phyloP scores from a whole-genome alignment of 2,329 filamentous ascomycete genomes.

The Cryphonectria radicalis region DNA sequence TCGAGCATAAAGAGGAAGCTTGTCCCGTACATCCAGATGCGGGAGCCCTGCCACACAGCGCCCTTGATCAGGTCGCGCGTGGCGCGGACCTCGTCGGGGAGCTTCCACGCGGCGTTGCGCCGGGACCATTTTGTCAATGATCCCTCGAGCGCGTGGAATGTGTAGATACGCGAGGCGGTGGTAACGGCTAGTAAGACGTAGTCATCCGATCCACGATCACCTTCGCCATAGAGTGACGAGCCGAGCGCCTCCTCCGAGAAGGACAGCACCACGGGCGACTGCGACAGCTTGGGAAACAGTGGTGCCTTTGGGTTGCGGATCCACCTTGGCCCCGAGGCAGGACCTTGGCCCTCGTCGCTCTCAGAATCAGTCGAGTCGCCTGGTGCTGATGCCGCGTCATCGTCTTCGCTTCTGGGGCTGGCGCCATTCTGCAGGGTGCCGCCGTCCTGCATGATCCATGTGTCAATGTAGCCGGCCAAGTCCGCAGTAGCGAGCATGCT shows the following conservation, averaged over 20 bases:
- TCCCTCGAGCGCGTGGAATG: conserved; percentile 80
- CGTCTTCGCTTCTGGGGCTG: conserved; percentile 38
- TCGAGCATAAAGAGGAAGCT: conserved; percentile 94
- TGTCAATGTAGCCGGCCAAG: conserved; percentile 83
- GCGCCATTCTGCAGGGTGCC: conserved; percentile 39
- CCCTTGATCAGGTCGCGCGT: conserved; percentile 83
- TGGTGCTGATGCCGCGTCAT: conserved; percentile 36
- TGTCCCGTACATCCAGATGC: conserved; percentile 86
- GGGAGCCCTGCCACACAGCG: conserved; percentile 77
- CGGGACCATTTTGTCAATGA: conserved; percentile 84
- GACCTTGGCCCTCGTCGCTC: conserved; percentile 39
- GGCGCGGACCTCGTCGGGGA: conserved; percentile 75
- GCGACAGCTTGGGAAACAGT: conserved; percentile 70
- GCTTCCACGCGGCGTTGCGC: conserved; percentile 74
- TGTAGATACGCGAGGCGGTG: conserved; percentile 67
- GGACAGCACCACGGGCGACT: conserved; percentile 68
- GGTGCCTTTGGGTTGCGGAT: conserved; percentile 71
- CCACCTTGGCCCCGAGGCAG: conserved; percentile 67
- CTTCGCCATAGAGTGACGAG: conserved; percentile 32
- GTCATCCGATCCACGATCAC: conserved; percentile 18
- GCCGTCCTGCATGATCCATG: conserved; percentile 73
- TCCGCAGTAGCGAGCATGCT: conserved; percentile 79
- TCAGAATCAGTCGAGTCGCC: conserved; percentile 35
- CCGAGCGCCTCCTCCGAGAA: conserved; percentile 61
- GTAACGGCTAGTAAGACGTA: conserved; percentile 50